Evolutionary conservation across 2,329 filamentous ascomycete species (phyloP).

Genomic region (Ceratocystis huliohia): DNA sequence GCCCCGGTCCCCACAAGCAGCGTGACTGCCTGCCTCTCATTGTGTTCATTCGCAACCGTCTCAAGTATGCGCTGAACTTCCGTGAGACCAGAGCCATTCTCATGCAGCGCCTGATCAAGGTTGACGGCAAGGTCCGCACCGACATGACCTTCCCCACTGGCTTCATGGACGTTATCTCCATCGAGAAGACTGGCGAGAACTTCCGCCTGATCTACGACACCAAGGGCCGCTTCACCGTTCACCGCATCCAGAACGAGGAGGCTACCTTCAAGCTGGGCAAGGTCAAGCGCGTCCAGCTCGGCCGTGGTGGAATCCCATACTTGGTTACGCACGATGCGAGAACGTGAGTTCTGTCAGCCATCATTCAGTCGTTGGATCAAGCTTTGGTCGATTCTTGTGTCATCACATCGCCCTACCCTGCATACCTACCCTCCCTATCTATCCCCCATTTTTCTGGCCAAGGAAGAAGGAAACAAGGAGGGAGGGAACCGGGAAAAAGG

Average conservation of each 20-base stretch:
- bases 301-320: conserved; percentile 99
- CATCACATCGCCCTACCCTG: conserved; percentile 16
- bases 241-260: conserved; percentile 98
- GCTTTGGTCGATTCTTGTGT: conserved; percentile 63
- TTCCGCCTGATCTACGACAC: conserved; percentile 99
- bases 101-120: conserved; percentile 99
- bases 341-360: conserved; percentile 97
- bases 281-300: conserved; percentile 98
- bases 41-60: conserved; percentile 90
- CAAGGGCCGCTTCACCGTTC: conserved; percentile 99
- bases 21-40: conserved; percentile 97
- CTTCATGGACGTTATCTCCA: conserved; percentile 98
- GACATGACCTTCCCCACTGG: conserved; percentile 94
- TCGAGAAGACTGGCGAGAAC: conserved; percentile 99
- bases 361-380: conserved; percentile 99
- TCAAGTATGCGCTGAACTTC: conserved; percentile 99
- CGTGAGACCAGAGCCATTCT: conserved; percentile 96
- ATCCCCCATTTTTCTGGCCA: too few relatives aligned
- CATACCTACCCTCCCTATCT: neutral
- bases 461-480: too few relatives aligned
- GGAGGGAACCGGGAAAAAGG: neutral
- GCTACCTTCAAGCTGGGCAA: conserved; percentile 99
- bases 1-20: conserved; percentile 93
- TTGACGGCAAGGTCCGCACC: conserved; percentile 98
- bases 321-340: conserved; percentile 99